Evolutionary conservation across 306 rosid genomes (phyloP), one percentile per base, ranked within the genome.

Genomic region (Prunus mongolica): DNA sequence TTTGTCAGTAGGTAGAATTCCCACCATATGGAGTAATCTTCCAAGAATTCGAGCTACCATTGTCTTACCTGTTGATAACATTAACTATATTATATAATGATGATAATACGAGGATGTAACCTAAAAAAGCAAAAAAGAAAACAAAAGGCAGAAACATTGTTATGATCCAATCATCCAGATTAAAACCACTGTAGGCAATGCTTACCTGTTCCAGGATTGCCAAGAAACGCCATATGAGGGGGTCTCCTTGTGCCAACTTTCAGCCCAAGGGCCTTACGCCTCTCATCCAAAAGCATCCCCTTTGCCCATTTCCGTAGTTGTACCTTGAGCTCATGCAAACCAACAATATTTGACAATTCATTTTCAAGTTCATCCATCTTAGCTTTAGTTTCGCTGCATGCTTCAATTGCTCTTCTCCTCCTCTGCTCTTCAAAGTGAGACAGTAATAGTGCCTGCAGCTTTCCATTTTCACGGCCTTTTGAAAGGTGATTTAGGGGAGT

Each of bases 191-290:
- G 12, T 9, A 51, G 16, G 41, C 30, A 70, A 60, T 12, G 72
- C 67, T 76, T 80, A 91, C 98, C 99, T 82, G 99, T 92, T 84
- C 98, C 99, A 8, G 99, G 99, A 85, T 96, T 92, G 63, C 99
- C 99, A 63, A 92, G 97, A 82, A 96, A 96, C 54, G 99, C 99
- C 99, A 96, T 91, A 83, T 96, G 99, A 78, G 99, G 99, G 12
- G 98, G 86, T 83, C 89, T 93, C 83, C 98, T 89, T 18, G 84
- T 64, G 72, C 99, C 99, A 74, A 96, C 94, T 79, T 81, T 91
- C 44, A 96, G 88, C 72, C 98, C 98, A 77, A 92, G 91, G 19
- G 98, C 91, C 85, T 93, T 87, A 27, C 99, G 98, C 82, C 91
- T 88, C 93, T 96, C 99, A 78, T 96, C 99, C 93, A 96, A 86